A percentile compares a stretch with the other conserved stretches of the same genome.
These are phyloP conservation scores for Pseudogymnoascus sp. DNA, from an alignment of 2,329 filamentous ascomycete species.

Conservation along the genomic window DNA sequence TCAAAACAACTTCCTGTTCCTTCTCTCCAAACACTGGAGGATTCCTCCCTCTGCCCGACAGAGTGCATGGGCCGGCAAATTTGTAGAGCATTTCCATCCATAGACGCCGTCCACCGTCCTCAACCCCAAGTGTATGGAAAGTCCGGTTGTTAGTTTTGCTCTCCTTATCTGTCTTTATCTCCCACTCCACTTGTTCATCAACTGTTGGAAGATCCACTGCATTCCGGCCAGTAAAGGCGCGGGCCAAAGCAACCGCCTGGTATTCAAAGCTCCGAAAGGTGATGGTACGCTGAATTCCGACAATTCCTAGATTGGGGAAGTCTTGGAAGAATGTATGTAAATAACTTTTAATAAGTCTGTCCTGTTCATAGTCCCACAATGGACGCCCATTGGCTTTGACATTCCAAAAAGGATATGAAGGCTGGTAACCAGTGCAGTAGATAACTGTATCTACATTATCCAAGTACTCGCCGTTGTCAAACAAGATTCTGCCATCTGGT, in stretches of 20 bases:
- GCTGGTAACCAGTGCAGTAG: slow-evolving; percentile 84
- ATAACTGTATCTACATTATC: slow-evolving; percentile 63
- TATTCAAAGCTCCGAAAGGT: slow-evolving; percentile 50
- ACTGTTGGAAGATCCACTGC: slow-evolving; percentile 11
- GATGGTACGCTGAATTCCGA: slow-evolving; percentile 43
- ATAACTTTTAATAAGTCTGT: too few relatives aligned
- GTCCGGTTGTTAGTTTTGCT: too few relatives aligned
- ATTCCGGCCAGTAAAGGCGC: slow-evolving; percentile 39
- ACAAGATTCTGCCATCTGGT: slow-evolving; percentile 40
- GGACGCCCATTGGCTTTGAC: too few relatives aligned
- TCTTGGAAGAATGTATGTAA: slow-evolving; percentile 20
- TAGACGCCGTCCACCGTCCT: too few relatives aligned
- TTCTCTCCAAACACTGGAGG: too few relatives aligned
- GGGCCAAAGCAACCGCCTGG: slow-evolving; percentile 45
- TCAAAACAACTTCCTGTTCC: too few relatives aligned
- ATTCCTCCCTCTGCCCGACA: slow-evolving; percentile 26
- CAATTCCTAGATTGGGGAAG: slow-evolving; percentile 40
- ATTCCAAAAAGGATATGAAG: slow-evolving; percentile 66
- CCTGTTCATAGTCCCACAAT: too few relatives aligned
- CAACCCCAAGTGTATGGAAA: too few relatives aligned
- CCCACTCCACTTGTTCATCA: too few relatives aligned
- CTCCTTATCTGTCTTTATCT: too few relatives aligned
- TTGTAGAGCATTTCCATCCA: too few relatives aligned
- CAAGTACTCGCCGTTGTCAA: slow-evolving; percentile 57
- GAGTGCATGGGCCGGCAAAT: slow-evolving; percentile 22